Evolutionary conservation across 768 basidiomycete species (phyloP), one percentile per base, ranked within the genome.

Genomic region (Agrocybe chaxingu): DNA sequence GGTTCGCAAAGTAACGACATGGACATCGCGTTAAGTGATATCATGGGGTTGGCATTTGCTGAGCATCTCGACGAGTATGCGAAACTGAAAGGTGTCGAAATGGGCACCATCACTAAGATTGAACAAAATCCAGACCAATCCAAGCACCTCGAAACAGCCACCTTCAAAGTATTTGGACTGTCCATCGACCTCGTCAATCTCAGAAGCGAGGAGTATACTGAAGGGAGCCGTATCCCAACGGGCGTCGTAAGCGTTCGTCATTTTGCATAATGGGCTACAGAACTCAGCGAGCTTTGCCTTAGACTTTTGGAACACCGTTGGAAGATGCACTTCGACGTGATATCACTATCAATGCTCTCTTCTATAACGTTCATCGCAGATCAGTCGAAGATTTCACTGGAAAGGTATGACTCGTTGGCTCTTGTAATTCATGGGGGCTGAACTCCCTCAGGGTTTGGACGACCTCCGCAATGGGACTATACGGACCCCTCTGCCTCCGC

Each of bases 71-170:
- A 83, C 7, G 68, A 74, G 18, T 95, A 82, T 67, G 76, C 80
- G 1, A 59, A 71, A 1, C 64, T 68, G 11, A 80, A 81, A 60
- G 71, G 76, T 9, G 59, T 87, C 9, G 58, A 74, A 31, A 75
- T 80, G 3, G 82, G 82, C 31, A 72, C 75, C 7, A 80, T 96
- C 43, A 80, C 87, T 16, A 92, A 85, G 64, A 90, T 99, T 51
- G 91, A 90, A 51, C 84, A 85, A 53, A 98, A 98, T 63, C 96
- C 97, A 0, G 93, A 94, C 37, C 96, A 98, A 70, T 95, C 92
- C 31, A 99, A 99, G 64, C 97, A 99, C 69, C 78, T 99, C 30
- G 96, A 98, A 70, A 98, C 97, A 1, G 95, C 95, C 2, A 86
- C 86, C 37, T 85, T 92, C 35, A 83, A 80, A 38, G 70, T 98